phyloP scores from a whole-genome alignment of 116 monocot genomes.

The Cymodocea nodosa region DNA sequence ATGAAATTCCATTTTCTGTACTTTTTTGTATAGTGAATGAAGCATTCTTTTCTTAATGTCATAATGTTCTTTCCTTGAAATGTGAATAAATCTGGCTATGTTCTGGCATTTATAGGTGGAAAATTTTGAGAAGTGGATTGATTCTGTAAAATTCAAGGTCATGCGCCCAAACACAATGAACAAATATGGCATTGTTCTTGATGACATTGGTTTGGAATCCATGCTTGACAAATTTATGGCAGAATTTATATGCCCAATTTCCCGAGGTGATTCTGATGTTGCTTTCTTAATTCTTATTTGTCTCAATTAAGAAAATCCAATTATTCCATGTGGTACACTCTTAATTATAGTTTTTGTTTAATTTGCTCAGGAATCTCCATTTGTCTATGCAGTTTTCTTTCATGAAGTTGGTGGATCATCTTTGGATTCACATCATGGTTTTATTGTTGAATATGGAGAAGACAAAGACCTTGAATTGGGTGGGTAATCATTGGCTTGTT shows the following conservation, averaged over 20 bases:
- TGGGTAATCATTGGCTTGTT: slow-evolving; percentile 10
- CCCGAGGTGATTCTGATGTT: slow-evolving; percentile 38
- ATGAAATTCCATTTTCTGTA: neutral
- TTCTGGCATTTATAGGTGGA: slow-evolving; percentile 37
- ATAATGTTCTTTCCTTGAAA: no score
- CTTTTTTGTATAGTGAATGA: neutral
- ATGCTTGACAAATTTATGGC: slow-evolving; percentile 94
- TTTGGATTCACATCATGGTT: slow-evolving; percentile 89
- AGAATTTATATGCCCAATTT: slow-evolving; percentile 74
- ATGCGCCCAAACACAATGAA: slow-evolving; percentile 97
- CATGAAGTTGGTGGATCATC: slow-evolving; percentile 83
- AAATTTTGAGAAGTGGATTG: slow-evolving; percentile 54
- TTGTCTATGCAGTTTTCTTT: slow-evolving; percentile 54
- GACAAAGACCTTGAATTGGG: slow-evolving; percentile 90
- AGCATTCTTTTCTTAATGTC: neutral
- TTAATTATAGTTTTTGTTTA: neutral
- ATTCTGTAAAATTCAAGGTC: slow-evolving; percentile 46
- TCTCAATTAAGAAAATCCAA: neutral
- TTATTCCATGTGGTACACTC: neutral
- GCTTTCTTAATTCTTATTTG: neutral
- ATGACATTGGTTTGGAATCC: slow-evolving; percentile 92
- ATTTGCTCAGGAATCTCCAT: neutral
- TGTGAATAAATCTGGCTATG: neutral
- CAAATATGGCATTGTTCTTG: slow-evolving; percentile 89
- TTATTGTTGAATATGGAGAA: slow-evolving; percentile 96